Percentiles rank a stretch among this genome's conserved stretches.
phyloP scores from a whole-genome alignment of 371 early-diverging fungal species.

The Umbelopsis sp. region DNA sequence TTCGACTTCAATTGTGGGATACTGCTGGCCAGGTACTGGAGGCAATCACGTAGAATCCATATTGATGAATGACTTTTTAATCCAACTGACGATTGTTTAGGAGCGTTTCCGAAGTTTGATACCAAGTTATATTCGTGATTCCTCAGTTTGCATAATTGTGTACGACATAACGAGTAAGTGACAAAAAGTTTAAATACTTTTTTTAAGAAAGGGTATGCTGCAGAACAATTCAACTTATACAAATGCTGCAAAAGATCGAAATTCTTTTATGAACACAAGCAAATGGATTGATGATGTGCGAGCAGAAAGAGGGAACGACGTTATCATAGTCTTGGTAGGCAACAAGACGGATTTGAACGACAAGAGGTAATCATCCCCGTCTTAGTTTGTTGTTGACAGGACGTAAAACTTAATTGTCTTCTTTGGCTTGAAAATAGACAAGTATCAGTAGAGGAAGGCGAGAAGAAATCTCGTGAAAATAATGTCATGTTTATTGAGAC shows the following conservation, averaged over 20 bases:
- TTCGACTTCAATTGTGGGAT: constrained; percentile 99
- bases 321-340: constrained; percentile 94
- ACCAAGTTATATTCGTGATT: constrained; percentile 98
- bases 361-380: constrained; percentile 59
- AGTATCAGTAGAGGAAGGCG: constrained; percentile 92
- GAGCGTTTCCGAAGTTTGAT: constrained; percentile 96
- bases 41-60: not conserved
- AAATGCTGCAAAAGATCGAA: constrained; percentile 58
- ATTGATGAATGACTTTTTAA: constrained; percentile 79
- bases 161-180: constrained; percentile 90
- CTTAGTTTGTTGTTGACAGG: not conserved
- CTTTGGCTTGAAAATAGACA: constrained; percentile 46
- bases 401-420: not conserved
- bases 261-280: constrained; percentile 88
- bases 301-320: constrained; percentile 92
- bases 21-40: constrained; percentile 96
- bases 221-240: not conserved
- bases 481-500: constrained; percentile 95
- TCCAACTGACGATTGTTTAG: constrained; percentile 34
- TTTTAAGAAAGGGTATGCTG: too few species aligned
- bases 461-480: constrained; percentile 87
- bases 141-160: constrained; percentile 98
- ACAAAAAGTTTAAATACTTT: not conserved
- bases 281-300: constrained; percentile 99
- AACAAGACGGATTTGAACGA: constrained; percentile 97